Evolutionary conservation across 208 protist species (phyloP).

Genomic region (Trypanosoma melophagium): DNA sequence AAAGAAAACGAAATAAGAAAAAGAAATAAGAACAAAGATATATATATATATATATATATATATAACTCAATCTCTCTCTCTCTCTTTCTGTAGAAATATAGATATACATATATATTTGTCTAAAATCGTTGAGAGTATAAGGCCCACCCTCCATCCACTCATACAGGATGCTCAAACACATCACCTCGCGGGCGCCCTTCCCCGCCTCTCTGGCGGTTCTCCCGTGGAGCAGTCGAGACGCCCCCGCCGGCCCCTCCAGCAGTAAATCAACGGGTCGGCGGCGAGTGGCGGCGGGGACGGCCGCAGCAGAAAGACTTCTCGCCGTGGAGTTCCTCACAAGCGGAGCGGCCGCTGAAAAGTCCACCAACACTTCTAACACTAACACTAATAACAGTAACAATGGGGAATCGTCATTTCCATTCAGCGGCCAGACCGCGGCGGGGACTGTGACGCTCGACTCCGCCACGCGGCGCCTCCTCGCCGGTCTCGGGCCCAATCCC

Average conservation of each 20-base stretch:
- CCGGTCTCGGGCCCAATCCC: constrained; percentile 29
- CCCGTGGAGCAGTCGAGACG: background rate
- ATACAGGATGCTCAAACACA: constrained; percentile 50
- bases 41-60: constrained; percentile 5
- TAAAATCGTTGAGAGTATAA: background rate
- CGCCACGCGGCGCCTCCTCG: constrained; percentile 17
- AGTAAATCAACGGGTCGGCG: constrained; percentile 17
- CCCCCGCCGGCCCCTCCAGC: constrained; percentile 10
- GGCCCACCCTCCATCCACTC: too few species aligned
- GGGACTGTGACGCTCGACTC: constrained; percentile 35
- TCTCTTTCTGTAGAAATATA: background rate
- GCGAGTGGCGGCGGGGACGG: background rate
- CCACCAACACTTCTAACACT: too few species aligned
- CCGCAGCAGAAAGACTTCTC: too few species aligned
- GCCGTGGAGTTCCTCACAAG: too few species aligned
- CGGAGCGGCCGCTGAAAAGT: too few species aligned
- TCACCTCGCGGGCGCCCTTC: constrained; percentile 54
- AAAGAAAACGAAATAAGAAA: too few species aligned
- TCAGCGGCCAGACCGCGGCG: constrained; percentile 48
- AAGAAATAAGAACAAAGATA: background rate
- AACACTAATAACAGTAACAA: too few species aligned
- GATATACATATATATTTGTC: constrained; percentile 17
- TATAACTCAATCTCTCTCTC: background rate
- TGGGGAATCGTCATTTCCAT: constrained; percentile 8
- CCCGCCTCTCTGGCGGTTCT: constrained; percentile 42